phyloP scores from a whole-genome alignment of 2,329 filamentous ascomycete genomes.

The Penicillium sp. region DNA sequence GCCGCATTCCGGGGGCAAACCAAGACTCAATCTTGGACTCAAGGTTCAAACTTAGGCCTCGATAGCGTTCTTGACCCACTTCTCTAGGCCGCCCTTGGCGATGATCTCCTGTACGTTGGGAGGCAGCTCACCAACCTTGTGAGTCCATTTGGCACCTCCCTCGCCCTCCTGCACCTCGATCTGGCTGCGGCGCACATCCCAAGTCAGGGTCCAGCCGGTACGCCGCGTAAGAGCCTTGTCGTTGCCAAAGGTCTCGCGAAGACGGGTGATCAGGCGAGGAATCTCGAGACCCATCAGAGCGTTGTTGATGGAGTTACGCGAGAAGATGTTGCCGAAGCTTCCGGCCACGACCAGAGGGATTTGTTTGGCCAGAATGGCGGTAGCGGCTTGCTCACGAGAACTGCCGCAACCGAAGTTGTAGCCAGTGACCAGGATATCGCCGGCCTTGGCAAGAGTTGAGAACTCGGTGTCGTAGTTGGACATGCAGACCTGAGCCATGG shows the following conservation, averaged over 20 bases:
- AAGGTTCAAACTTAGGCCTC: constrained; percentile 13
- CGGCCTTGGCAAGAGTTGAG: constrained; percentile 57
- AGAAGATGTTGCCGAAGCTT: constrained; percentile 41
- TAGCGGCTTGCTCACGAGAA: constrained; percentile 83
- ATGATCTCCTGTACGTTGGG: constrained; percentile 86
- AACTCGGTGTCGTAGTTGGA: constrained; percentile 85
- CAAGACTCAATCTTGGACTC: background rate
- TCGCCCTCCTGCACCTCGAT: constrained; percentile 70
- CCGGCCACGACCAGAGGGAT: constrained; percentile 40
- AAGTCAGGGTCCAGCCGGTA: constrained; percentile 67
- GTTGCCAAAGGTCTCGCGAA: constrained; percentile 32
- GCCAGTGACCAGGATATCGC: constrained; percentile 80
- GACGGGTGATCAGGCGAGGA: constrained; percentile 35
- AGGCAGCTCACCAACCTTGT: constrained; percentile 79
- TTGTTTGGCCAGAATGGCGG: constrained; percentile 56
- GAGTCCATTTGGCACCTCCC: constrained; percentile 66
- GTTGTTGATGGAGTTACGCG: constrained; percentile 43
- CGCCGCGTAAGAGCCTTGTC: constrained; percentile 27
- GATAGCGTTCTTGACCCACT: constrained; percentile 76
- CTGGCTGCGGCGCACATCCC: constrained; percentile 72
- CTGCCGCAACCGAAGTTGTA: constrained; percentile 87
- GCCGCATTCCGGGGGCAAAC: constrained; percentile 5
- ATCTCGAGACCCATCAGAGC: constrained; percentile 42
- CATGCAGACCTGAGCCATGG: constrained; percentile 91
- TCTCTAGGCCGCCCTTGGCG: constrained; percentile 72